Evolutionary conservation across 305 asterid genomes (phyloP).

Genomic region (Ajuga reptans): DNA sequence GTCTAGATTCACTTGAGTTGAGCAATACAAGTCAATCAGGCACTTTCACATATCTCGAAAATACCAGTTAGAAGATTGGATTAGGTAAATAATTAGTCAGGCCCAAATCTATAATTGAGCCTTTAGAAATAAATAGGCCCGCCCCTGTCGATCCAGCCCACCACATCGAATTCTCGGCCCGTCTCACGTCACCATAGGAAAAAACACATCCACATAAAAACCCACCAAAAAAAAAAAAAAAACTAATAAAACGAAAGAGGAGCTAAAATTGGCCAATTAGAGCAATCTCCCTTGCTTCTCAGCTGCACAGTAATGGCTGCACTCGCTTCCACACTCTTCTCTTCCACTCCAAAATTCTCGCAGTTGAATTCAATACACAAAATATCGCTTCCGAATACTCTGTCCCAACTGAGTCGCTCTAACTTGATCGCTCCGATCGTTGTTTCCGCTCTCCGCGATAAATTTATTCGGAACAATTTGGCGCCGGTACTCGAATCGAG

Average conservation of each 20-base stretch:
- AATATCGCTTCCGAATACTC: slow-evolving; percentile 32
- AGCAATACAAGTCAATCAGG: no score
- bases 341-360: slow-evolving; percentile 33
- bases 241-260: background rate
- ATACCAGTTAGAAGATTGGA: no score
- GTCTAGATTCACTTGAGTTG: no score
- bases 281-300: slow-evolving; percentile 12
- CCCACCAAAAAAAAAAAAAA: background rate
- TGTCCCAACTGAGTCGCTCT: slow-evolving; percentile 21
- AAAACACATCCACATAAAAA: slow-evolving; percentile 26
- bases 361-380: slow-evolving; percentile 29
- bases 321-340: slow-evolving; percentile 44
- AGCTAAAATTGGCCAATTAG: slow-evolving; percentile 26
- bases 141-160: background rate
- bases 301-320: slow-evolving; percentile 59
- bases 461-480: slow-evolving; percentile 16
- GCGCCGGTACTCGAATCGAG: slow-evolving; percentile 26
- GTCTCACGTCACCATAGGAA: background rate
- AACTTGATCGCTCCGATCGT: slow-evolving; percentile 23
- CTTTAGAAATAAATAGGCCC: background rate
- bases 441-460: slow-evolving; percentile 35
- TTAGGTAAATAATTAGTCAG: no score
- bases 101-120: background rate
- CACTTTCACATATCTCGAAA: no score
- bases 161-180: background rate